phyloP scores from a whole-genome alignment of 495 filamentous ascomycete species.

The Neurospora sp. region DNA sequence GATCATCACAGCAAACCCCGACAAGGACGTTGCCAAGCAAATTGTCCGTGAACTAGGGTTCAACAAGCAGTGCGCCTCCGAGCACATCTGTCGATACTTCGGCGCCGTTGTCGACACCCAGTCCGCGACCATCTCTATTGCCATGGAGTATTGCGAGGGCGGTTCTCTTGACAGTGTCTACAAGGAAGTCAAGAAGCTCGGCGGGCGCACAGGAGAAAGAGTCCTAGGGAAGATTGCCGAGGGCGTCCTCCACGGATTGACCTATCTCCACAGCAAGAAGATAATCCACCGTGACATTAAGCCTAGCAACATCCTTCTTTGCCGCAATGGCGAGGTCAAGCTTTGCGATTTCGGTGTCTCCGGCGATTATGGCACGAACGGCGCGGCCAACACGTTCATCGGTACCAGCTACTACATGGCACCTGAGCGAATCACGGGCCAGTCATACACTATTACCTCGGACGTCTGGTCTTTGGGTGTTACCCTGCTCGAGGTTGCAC shows the following conservation, averaged over 20 bases:
- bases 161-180: slow-evolving; percentile 93
- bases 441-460: slow-evolving; percentile 95
- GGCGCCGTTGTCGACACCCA: slow-evolving; percentile 91
- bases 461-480: slow-evolving; percentile 98
- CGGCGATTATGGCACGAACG: slow-evolving; percentile 96
- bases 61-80: slow-evolving; percentile 91
- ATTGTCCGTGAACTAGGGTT: slow-evolving; percentile 91
- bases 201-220: slow-evolving; percentile 92
- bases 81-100: slow-evolving; percentile 94
- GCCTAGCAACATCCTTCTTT: slow-evolving; percentile 92
- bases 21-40: slow-evolving; percentile 95
- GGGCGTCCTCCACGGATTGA: slow-evolving; percentile 86
- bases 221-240: slow-evolving; percentile 97
- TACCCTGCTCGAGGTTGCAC: slow-evolving; percentile 91
- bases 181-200: slow-evolving; percentile 89
- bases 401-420: slow-evolving; percentile 99
- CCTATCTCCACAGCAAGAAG: slow-evolving; percentile 90
- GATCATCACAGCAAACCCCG: slow-evolving; percentile 97
- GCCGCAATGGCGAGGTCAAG: slow-evolving; percentile 87
- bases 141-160: slow-evolving; percentile 98
- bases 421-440: slow-evolving; percentile 91
- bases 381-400: slow-evolving; percentile 97
- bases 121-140: slow-evolving; percentile 90
- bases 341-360: slow-evolving; percentile 97
- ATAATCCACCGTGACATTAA: slow-evolving; percentile 99